Evolutionary conservation across 805 yeast genomes (phyloP).

Genomic region (Starmera quercuum): DNA sequence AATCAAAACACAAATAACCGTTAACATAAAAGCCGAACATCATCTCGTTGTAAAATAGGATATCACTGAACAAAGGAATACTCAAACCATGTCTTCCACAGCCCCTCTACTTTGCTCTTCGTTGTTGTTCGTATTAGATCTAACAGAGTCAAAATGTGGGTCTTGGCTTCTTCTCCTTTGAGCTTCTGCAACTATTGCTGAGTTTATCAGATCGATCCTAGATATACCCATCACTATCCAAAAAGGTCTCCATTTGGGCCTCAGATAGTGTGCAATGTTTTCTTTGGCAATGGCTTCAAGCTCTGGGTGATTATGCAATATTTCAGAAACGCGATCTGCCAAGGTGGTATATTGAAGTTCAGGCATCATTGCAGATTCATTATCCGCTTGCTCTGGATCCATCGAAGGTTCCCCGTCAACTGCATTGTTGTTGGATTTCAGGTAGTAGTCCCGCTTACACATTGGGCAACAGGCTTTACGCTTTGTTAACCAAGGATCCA

Average conservation of each 20-base stretch:
- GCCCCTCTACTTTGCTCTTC: conserved; percentile 4
- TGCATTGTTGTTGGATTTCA: conserved; percentile 13
- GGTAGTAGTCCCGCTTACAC: conserved; percentile 64
- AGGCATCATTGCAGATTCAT: conserved; percentile 15
- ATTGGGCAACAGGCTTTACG: conserved; percentile 79
- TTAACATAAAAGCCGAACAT: neutral
- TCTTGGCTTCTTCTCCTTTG: conserved; percentile 17
- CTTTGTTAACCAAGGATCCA: conserved; percentile 74
- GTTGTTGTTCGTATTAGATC: neutral
- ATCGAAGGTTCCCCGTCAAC: conserved; percentile 5
- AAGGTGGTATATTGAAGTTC: conserved; percentile 30
- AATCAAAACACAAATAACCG: neutral
- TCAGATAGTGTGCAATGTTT: conserved; percentile 26
- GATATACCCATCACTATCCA: conserved; percentile 55
- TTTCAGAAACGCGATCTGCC: conserved; percentile 34
- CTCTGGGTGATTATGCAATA: conserved; percentile 31
- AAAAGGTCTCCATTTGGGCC: conserved; percentile 27
- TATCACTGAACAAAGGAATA: neutral
- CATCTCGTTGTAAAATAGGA: neutral
- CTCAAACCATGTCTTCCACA: conserved; percentile 9
- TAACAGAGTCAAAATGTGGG: neutral
- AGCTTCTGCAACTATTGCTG: conserved; percentile 37
- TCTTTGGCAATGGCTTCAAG: conserved; percentile 38
- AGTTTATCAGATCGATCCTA: conserved; percentile 38
- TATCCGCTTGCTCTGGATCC: conserved; percentile 21